Evolutionary conservation across 164 flowering plant genomes (phyloP).

Genomic region (Dillenia turbinata): DNA sequence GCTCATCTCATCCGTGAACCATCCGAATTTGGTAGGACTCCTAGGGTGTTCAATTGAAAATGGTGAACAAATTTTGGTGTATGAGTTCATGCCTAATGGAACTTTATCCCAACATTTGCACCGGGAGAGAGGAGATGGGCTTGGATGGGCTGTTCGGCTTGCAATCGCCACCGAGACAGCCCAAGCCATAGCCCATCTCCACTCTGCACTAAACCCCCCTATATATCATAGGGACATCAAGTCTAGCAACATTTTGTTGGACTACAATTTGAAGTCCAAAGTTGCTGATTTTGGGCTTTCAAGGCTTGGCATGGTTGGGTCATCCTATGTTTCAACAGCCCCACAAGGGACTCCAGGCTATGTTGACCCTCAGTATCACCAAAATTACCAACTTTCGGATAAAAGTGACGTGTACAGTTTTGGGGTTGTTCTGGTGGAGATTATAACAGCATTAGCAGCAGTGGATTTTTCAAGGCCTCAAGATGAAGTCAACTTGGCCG

Average conservation of each 20-base stretch:
- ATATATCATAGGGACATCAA: slow-evolving; percentile 88
- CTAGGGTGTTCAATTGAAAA: slow-evolving; percentile 72
- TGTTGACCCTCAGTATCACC: slow-evolving; percentile 91
- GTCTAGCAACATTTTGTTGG: slow-evolving; percentile 85
- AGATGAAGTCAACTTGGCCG: slow-evolving; percentile 73
- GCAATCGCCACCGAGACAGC: slow-evolving; percentile 80
- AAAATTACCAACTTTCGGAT: slow-evolving; percentile 73
- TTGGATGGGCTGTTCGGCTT: slow-evolving; percentile 71
- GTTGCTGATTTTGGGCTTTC: slow-evolving; percentile 96
- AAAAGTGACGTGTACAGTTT: slow-evolving; percentile 95
- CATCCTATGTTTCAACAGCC: slow-evolving; percentile 82
- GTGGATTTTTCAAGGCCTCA: slow-evolving; percentile 67
- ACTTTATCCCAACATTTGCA: slow-evolving; percentile 78
- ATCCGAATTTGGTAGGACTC: slow-evolving; percentile 79
- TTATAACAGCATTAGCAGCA: slow-evolving; percentile 65
- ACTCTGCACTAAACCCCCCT: slow-evolving; percentile 69
- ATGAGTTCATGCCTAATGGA: slow-evolving; percentile 93
- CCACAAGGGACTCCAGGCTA: slow-evolving; percentile 99
- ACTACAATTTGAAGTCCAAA: slow-evolving; percentile 56
- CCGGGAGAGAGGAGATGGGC: slow-evolving; percentile 50
- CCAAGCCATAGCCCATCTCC: slow-evolving; percentile 73
- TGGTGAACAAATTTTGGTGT: slow-evolving; percentile 77
- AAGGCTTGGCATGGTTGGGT: slow-evolving; percentile 51
- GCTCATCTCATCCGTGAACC: slow-evolving; percentile 74
- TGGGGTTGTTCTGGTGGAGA: slow-evolving; percentile 88